These are phyloP conservation scores for Dioszegia aurantiaca DNA, from an alignment of 768 basidiomycete species.

Conservation along the genomic window DNA sequence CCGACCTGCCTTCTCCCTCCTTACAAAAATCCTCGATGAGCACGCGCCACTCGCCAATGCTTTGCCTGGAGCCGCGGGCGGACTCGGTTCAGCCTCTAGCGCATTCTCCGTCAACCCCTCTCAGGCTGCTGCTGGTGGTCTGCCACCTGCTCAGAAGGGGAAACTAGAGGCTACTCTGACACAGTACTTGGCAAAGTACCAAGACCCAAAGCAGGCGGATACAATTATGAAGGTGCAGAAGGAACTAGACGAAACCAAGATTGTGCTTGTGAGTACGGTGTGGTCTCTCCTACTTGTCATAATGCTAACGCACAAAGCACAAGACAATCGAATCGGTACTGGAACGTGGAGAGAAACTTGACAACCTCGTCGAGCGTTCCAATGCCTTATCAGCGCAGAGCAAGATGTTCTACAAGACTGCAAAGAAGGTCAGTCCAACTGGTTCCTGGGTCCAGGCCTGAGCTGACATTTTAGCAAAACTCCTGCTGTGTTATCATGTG, in stretches of 20 bases:
- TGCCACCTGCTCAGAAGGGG: slow-evolving; percentile 66
- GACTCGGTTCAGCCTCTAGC: slow-evolving; percentile 6
- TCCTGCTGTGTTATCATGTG: slow-evolving; percentile 76
- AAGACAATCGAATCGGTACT: slow-evolving; percentile 98
- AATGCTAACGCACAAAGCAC: too few species aligned
- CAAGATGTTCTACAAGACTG: slow-evolving; percentile 99
- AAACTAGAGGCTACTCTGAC: slow-evolving; percentile 53
- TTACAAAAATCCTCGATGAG: slow-evolving; percentile 90
- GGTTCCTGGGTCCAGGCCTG: background rate
- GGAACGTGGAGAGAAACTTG: slow-evolving; percentile 91
- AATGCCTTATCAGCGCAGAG: slow-evolving; percentile 80
- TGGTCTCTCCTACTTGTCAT: too few species aligned
- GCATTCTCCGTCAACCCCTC: slow-evolving; percentile 46
- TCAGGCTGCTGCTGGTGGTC: slow-evolving; percentile 57
- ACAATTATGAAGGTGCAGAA: slow-evolving; percentile 97
- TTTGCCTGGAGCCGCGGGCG: slow-evolving; percentile 35
- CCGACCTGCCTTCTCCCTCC: slow-evolving; percentile 89
- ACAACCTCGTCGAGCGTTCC: slow-evolving; percentile 91
- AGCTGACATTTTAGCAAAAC: slow-evolving; percentile 68
- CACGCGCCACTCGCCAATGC: slow-evolving; percentile 67
- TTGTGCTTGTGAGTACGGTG: slow-evolving; percentile 85
- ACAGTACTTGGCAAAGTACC: slow-evolving; percentile 82
- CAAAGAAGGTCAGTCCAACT: slow-evolving; percentile 76
- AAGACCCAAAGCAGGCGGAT: slow-evolving; percentile 95
- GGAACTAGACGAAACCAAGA: slow-evolving; percentile 98